Evolutionary conservation across 441 rosid species (phyloP), one percentile per base, ranked within the genome.

Genomic region (Adansonia gregorii): DNA sequence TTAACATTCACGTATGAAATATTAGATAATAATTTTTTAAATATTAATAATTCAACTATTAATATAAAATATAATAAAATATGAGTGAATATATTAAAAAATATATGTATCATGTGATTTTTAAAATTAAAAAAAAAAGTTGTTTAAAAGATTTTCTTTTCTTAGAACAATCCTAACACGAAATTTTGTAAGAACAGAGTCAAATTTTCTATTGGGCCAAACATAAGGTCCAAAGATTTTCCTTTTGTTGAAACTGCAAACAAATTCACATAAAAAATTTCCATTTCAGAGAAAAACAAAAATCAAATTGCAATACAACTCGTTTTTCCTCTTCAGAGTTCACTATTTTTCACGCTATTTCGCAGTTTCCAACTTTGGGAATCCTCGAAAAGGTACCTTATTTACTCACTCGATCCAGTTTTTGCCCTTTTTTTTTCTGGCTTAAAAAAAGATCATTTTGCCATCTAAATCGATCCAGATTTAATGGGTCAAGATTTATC

Each of bases 321-420:
- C 4, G 8, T 22, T 43, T 8, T 3, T 17, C 14, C 4, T 31
- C 22, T 56, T 56, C 27, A 4, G 63, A 31, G 61, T 31, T 75
- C 63, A 65, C 64, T 65, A 71, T 12, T n/a, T 17, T 45, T 52
- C 19, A 9, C 10, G 49, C 35, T 63, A 58, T 67, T 48, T 73
- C 6, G 10, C 24, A 65, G 52, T 51, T 52, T 20, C 4, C 73
- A 3, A 15, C 64, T 8, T 68, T 43, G 59, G 59, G 73, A 63
- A 58, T 68, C 79, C 17, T 58, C 35, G 15, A 4, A 6, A 10
- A 61, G 79, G 74, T 76, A 39, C 74, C 55, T 4, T 22, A 20
- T n/a, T 55, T 54, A 43, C 22, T 55, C 54, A 52, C 45, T 76
- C 55, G 73, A 67, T 76, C 73, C 67, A 14, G 17, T 6, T 14